These are phyloP conservation scores for Elongisporangium prolatum DNA, from an alignment of 352 stramenopile species.

Conservation along the genomic window DNA sequence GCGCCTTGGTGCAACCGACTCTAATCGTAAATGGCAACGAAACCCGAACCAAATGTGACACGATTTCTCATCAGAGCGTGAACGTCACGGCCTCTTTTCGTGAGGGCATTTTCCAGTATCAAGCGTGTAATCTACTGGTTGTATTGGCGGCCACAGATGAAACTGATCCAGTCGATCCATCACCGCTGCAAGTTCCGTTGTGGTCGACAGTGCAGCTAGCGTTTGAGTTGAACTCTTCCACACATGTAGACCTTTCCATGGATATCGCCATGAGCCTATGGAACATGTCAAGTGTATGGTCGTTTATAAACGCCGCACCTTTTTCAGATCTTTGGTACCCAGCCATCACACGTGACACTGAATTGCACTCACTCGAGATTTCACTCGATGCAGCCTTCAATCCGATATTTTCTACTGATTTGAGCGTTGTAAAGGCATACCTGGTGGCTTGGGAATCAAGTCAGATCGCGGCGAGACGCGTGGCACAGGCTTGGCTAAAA, in stretches of 20 bases:
- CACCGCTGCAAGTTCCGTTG: background rate
- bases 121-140: slow-evolving; percentile 48
- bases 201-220: slow-evolving; percentile 18
- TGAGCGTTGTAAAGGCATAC: slow-evolving; percentile 29
- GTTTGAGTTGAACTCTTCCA: slow-evolving; percentile 54
- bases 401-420: slow-evolving; percentile 9
- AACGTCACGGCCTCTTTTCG: too few species aligned
- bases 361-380: slow-evolving; percentile 13
- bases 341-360: slow-evolving; percentile 21
- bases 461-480: slow-evolving; percentile 17
- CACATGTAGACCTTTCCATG: slow-evolving; percentile 22
- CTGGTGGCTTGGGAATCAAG: slow-evolving; percentile 45
- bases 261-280: slow-evolving; percentile 30
- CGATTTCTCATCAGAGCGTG: too few species aligned
- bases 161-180: background rate
- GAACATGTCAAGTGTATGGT: slow-evolving; percentile 21
- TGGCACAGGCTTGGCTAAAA: slow-evolving; percentile 37
- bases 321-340: slow-evolving; percentile 52
- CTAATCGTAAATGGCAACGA: slow-evolving; percentile 35
- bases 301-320: slow-evolving; percentile 25
- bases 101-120: slow-evolving; percentile 9
- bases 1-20: slow-evolving; percentile 31
- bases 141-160: slow-evolving; percentile 17
- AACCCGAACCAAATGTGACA: slow-evolving; percentile 30
- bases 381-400: slow-evolving; percentile 14